phyloP scores from a whole-genome alignment of 306 rosid genomes.

The Betula pendula region DNA sequence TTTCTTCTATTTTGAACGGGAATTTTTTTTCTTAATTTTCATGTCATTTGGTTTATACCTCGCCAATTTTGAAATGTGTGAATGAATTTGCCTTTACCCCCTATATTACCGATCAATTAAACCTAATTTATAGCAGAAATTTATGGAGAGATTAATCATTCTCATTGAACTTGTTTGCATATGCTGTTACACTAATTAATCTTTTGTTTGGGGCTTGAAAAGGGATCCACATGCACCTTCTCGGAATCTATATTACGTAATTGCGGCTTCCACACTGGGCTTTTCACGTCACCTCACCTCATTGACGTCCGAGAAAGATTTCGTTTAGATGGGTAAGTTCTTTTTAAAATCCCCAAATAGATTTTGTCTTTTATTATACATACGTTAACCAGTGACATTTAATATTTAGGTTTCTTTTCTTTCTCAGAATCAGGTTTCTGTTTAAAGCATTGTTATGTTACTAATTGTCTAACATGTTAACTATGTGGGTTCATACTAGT shows the following conservation, averaged over 20 bases:
- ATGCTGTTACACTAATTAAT: conserved; percentile 23
- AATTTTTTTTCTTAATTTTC: not conserved
- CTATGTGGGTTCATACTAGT: conserved; percentile 9
- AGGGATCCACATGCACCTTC: conserved; percentile 98
- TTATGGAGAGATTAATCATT: not conserved
- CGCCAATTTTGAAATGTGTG: not conserved
- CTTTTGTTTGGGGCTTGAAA: conserved; percentile 27
- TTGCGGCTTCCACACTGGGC: conserved; percentile 88
- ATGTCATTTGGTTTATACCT: not conserved
- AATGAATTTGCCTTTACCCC: not conserved
- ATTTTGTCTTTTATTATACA: conserved; percentile 15
- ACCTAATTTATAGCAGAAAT: not conserved
- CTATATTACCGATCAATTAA: not conserved
- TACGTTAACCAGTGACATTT: conserved; percentile 18
- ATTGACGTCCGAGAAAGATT: conserved; percentile 93
- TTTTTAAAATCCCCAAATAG: conserved; percentile 9
- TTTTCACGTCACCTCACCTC: conserved; percentile 97
- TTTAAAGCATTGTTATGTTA: not conserved
- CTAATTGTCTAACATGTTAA: not conserved
- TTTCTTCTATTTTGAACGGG: not conserved
- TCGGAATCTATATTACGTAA: conserved; percentile 83
- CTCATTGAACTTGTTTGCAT: conserved; percentile 8
- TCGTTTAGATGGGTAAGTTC: conserved; percentile 86
- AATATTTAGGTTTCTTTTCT: conserved; percentile 2
- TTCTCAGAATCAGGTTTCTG: not conserved